Conservation (phyloP, 345 rosid genomes). For the Orychophragmus violaceus region DNA sequence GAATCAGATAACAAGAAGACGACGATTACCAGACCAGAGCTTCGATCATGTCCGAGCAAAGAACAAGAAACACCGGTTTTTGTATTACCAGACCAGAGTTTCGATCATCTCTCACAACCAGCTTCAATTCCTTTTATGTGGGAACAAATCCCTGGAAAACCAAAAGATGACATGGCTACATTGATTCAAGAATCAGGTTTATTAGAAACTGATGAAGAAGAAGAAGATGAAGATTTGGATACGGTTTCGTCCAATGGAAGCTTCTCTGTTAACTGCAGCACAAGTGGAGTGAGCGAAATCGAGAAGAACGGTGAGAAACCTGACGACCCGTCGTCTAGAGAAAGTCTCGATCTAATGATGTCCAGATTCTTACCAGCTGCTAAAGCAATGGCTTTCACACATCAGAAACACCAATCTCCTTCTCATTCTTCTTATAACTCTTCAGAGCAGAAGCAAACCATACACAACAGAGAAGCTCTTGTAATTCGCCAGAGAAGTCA, state of each 20-base stretch:
- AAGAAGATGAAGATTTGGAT: constrained; percentile 46
- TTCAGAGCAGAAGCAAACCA: constrained; percentile 48
- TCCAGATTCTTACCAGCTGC: constrained; percentile 95
- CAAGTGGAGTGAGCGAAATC: constrained; percentile 33
- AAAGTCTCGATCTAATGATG: constrained; percentile 79
- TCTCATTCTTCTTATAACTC: constrained; percentile 17
- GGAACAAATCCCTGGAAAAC: constrained; percentile 85
- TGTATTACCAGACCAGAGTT: constrained; percentile 34
- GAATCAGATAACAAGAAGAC: constrained; percentile 5
- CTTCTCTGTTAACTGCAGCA: constrained; percentile 62
- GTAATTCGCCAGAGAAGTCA: constrained; percentile 28
- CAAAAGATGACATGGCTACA: constrained; percentile 38
- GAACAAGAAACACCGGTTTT: constrained; percentile 23
- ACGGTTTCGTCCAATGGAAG: constrained; percentile 46
- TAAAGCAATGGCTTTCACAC: constrained; percentile 77
- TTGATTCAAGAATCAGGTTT: constrained; percentile 30
- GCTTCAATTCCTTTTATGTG: constrained; percentile 84
- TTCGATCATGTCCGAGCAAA: constrained; percentile 36
- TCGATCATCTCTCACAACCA: constrained; percentile 76
- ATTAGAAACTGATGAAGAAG: constrained; percentile 32
- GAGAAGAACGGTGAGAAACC: constrained; percentile 38
- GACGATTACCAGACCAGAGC: constrained; percentile 21
- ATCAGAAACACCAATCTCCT: constrained; percentile 47
- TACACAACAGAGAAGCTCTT: constrained; percentile 39
- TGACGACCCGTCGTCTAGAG: constrained; percentile 31